Base-by-base conservation (phyloP, 345 rosid species). In the Lumnitzera racemosa region DNA sequence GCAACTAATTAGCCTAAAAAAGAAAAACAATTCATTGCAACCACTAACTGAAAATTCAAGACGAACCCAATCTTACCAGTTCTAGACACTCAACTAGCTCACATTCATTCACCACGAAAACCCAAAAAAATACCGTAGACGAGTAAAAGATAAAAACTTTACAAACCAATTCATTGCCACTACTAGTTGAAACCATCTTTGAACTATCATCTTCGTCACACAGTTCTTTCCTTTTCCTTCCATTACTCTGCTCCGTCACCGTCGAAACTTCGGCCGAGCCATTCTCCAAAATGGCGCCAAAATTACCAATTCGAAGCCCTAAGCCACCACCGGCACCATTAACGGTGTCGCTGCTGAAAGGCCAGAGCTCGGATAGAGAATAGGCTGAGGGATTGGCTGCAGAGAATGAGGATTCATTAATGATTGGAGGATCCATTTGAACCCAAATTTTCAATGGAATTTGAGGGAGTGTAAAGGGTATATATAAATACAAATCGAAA, bases 361-460 rank as follows among this genome's bases (percentile, higher is more conserved):
- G 86, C 99, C 96, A 94, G 81, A 90, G 86, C 86, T 81, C 99
- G 24, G 89, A 80, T 70, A 87, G 76, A 68, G 78, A 78, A 74
- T 84, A 87, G 63, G 91, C 79, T n/a, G 89, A 82, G 15, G 88
- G 96, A 75, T 87, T 91, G 1, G 96, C 96, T 13, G 85, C 78
- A 16, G 95, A 84, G 79, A 88, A 91, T 17, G 91, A 77, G 4
- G 89, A 74, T 61, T 87, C 91, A 58, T 76, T 87, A 64, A 85
- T 73, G 55, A 89, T 72, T 15, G 91, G 95, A 73, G 88, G 94
- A 77, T 92, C 96, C 98, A 92, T 92, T 48, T 54, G 12, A 47
- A 27, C 61, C 61, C 49, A 31, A 29, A 29, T 11, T 47, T 16
- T 36, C 10, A 36, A 9, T 36, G 11, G 43, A 3, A 4, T 36